phyloP scores from a whole-genome alignment of 2,329 filamentous ascomycete species.

The Penicillium palitans region DNA sequence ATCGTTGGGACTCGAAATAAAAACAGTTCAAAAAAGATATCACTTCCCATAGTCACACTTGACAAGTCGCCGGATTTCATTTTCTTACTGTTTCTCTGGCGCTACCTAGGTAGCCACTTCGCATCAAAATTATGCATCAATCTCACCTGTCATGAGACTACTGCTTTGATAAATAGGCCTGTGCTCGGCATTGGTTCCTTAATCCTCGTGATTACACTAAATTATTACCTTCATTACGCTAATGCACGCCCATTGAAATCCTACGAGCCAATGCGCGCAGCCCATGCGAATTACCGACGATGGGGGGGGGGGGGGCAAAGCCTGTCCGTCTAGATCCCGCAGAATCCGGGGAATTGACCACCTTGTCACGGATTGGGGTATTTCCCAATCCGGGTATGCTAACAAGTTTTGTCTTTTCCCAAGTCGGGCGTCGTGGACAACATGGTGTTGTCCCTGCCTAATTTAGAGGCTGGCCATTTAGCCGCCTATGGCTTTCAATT shows the following conservation, averaged over 20 bases:
- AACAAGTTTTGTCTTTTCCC: background rate
- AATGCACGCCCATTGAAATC: background rate
- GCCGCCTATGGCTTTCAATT: background rate
- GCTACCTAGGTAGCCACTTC: background rate
- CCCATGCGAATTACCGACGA: background rate
- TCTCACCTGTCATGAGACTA: slow-evolving; percentile 1
- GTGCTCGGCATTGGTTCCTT: background rate
- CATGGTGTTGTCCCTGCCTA: background rate
- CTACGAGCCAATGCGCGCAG: background rate
- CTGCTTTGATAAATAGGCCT: background rate
- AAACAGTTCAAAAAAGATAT: too few species aligned
- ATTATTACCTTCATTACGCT: background rate
- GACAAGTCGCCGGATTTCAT: background rate
- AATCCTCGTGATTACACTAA: slow-evolving; percentile 1
- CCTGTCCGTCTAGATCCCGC: background rate
- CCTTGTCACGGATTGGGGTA: slow-evolving; percentile 4
- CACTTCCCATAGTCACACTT: background rate
- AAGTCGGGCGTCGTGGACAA: background rate
- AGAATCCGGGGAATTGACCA: background rate
- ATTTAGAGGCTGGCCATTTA: background rate
- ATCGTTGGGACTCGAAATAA: too few species aligned
- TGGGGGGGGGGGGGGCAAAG: too few species aligned
- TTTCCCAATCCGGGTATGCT: background rate
- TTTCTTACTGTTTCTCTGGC: background rate
- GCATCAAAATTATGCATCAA: background rate